Evolutionary conservation across 129 eudicot species (phyloP), one percentile per base, ranked within the genome.

Genomic region (Glebionis coronaria): DNA sequence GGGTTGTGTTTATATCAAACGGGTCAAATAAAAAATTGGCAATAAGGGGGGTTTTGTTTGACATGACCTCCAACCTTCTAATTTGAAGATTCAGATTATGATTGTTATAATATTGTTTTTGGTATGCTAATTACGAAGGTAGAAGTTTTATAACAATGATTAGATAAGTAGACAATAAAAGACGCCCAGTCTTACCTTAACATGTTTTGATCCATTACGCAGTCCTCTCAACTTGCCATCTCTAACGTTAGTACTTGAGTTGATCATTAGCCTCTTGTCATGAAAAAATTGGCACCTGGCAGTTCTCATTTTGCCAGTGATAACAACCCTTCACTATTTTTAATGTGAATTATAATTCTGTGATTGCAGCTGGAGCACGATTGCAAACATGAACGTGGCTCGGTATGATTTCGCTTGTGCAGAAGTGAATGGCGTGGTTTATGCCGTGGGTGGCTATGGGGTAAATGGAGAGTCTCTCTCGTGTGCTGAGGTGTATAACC

Each of bases 341-440:
- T 72, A 71, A 75, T 28, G 56, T 63, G 19, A 65, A 16, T 13
- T 53, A 52, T 58, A 21, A 47, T 68, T 67, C 4, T 65, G 12
- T 65, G 70, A 28, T 77, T 84, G 76, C 89, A 92, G 98, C 80
- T 92, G 98, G 98, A 84, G 86, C 83, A 82, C 84, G 79, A 74
- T 92, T 18, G 85, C 89, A 16, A 73, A 80, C 80, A 78, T 93
- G 95, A 86, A 89, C 16, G 82, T 82, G 53, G 90, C 97, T 9
- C 91, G 99, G 56, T 84, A 78, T 53, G 97, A 93, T 81, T 93
- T 93, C 55, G 99, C 97, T 7, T 93, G 97, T 56, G 93, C 97
- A 0, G 99, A 84, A 64, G 92, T 93, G 9, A 73, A 84, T 46
- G 99, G 97, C 56, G 72, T 69, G 83, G 79, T 89, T 54, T 93